Conservation (phyloP, 208 protist species). For the Trypanosoma lewisi region DNA sequence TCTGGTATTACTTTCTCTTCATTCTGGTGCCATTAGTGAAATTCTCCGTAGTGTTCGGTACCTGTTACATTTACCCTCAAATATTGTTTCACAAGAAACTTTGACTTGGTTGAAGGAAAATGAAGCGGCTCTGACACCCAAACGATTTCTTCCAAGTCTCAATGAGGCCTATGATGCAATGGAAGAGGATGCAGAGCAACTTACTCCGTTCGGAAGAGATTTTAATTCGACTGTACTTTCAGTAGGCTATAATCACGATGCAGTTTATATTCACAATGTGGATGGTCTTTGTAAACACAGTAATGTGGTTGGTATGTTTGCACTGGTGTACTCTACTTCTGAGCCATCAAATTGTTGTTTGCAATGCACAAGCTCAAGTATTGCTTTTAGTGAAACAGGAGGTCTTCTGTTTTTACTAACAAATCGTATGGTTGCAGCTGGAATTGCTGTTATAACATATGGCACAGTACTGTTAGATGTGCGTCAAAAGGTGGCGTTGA, state of each 20-base stretch:
- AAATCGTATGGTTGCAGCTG: conserved; percentile 58
- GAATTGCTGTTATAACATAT: conserved; percentile 65
- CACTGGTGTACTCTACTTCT: conserved; percentile 39
- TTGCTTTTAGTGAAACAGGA: conserved; percentile 48
- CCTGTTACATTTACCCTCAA: conserved; percentile 47
- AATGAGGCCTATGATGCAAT: conserved; percentile 41
- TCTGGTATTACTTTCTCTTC: conserved; percentile 64
- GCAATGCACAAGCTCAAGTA: conserved; percentile 52
- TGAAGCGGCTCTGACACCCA: conserved; percentile 43
- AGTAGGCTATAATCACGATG: conserved; percentile 51
- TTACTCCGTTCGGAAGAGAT: conserved; percentile 44
- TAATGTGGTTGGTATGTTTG: conserved; percentile 36
- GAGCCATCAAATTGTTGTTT: conserved; percentile 51
- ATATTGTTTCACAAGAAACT: conserved; percentile 30
- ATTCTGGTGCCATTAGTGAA: conserved; percentile 73
- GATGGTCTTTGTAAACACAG: conserved; percentile 61
- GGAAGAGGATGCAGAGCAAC: conserved; percentile 52
- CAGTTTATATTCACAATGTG: conserved; percentile 64
- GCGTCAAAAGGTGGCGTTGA: conserved; percentile 41
- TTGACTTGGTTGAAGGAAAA: conserved; percentile 55
- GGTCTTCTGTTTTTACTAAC: conserved; percentile 63
- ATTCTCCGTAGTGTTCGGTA: conserved; percentile 57
- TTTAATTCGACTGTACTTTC: conserved; percentile 39
- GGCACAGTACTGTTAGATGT: conserved; percentile 48
- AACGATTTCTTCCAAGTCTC: conserved; percentile 47